These are phyloP conservation scores for Neofusicoccum sp. DNA, from an alignment of 2,329 filamentous ascomycete genomes.

Conservation along the genomic window DNA sequence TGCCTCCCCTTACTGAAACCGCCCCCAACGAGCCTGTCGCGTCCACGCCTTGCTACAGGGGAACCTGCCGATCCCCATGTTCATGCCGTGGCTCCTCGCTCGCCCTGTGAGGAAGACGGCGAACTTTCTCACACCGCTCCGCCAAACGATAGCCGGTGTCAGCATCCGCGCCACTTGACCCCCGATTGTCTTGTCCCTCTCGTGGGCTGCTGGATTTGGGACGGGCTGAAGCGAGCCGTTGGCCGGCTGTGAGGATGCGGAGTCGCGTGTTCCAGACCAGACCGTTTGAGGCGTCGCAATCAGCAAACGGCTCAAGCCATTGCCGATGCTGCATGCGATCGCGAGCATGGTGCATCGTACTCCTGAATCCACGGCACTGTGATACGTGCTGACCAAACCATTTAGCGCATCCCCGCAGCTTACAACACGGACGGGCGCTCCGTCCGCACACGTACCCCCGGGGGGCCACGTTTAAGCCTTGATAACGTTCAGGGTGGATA, in stretches of 20 bases:
- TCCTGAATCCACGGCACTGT: slow-evolving; percentile 9
- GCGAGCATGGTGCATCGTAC: slow-evolving; percentile 2
- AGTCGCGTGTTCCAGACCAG: slow-evolving; percentile 12
- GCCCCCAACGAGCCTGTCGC: slow-evolving; percentile 1
- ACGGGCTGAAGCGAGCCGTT: slow-evolving; percentile 15
- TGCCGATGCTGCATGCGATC: slow-evolving; percentile 16
- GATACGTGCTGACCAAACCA: slow-evolving; percentile 1
- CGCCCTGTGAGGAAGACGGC: not conserved
- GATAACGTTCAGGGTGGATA: not conserved
- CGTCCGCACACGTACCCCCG: not conserved
- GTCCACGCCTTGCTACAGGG: not conserved
- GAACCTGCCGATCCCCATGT: not conserved
- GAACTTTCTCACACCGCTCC: not conserved
- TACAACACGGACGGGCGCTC: not conserved
- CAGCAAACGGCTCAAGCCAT: not conserved
- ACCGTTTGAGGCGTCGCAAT: not conserved
- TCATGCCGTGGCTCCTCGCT: not conserved
- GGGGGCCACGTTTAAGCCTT: not conserved
- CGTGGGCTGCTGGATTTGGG: slow-evolving; percentile 6
- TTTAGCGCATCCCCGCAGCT: not conserved
- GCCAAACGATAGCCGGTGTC: not conserved
- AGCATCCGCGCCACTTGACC: slow-evolving; percentile 9
- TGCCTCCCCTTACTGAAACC: not conserved
- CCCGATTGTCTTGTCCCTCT: not conserved
- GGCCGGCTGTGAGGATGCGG: not conserved